phyloP scores from a whole-genome alignment of 2,329 filamentous ascomycete genomes.

The Nannizziopsis arthrosporioides region DNA sequence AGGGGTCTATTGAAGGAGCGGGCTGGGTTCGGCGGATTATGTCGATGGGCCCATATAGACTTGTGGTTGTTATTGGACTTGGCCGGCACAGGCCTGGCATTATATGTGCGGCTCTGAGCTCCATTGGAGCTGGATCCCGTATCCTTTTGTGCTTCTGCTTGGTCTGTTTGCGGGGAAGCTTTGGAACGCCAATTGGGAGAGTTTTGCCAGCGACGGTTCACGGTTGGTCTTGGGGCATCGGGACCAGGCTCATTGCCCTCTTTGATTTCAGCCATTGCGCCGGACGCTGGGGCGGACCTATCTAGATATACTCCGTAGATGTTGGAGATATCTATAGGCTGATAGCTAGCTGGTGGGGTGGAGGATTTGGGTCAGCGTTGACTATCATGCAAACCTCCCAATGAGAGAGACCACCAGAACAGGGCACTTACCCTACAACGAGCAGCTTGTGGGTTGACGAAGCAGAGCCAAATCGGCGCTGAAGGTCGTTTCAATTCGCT shows the following conservation, averaged over 20 bases:
- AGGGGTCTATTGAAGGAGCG: not conserved
- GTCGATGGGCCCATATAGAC: not conserved
- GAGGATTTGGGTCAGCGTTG: too few relatives aligned
- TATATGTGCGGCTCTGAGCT: too few relatives aligned
- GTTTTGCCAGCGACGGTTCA: slow-evolving; percentile 13
- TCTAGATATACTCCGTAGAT: not conserved
- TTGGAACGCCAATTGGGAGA: slow-evolving; percentile 14
- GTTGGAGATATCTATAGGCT: not conserved
- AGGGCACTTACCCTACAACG: not conserved
- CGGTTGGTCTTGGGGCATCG: slow-evolving; percentile 6
- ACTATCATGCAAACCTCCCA: too few relatives aligned
- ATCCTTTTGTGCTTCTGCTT: not conserved
- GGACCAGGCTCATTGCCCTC: slow-evolving; percentile 10
- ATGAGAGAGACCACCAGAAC: too few relatives aligned
- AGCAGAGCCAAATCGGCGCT: not conserved
- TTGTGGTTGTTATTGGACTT: not conserved
- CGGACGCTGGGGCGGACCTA: not conserved
- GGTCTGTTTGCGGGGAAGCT: not conserved
- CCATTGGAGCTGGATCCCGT: not conserved
- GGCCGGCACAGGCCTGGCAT: too few relatives aligned
- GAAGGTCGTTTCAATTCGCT: not conserved
- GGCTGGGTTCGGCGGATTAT: not conserved
- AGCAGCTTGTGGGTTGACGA: not conserved
- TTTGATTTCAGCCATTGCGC: slow-evolving; percentile 2
- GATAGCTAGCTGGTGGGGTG: not conserved